Evolutionary conservation across 257 asterid species (phyloP).

Genomic region (Penstemon newberryi): DNA sequence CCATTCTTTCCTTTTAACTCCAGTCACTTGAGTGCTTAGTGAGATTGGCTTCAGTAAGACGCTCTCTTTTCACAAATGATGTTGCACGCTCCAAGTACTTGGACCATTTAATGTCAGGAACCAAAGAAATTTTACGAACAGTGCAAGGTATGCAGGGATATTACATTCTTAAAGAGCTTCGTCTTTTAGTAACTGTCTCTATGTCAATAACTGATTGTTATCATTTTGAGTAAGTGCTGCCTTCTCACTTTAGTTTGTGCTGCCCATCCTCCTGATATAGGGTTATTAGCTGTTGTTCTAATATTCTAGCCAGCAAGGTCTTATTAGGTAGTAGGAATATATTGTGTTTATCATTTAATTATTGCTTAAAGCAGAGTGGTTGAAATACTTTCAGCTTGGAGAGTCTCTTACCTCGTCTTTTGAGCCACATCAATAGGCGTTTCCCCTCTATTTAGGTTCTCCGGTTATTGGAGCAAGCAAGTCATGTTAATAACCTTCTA

Average conservation of each 20-base stretch:
- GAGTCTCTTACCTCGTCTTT: neutral
- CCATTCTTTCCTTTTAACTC: slow-evolving; percentile 14
- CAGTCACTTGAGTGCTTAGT: slow-evolving; percentile 97
- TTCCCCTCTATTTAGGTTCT: neutral
- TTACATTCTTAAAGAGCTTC: slow-evolving; percentile 25
- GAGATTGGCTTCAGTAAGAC: slow-evolving; percentile 89
- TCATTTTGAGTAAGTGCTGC: too few species aligned
- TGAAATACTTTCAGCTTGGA: slow-evolving; percentile 8
- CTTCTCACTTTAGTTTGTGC: too few species aligned
- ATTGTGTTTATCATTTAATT: neutral
- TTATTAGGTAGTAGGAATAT: slow-evolving; percentile 1
- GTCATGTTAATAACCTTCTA: slow-evolving; percentile 2
- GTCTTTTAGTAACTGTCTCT: slow-evolving; percentile 6
- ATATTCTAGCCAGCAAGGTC: slow-evolving; percentile 1
- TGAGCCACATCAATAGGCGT: neutral
- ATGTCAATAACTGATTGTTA: neutral
- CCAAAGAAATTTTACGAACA: slow-evolving; percentile 82
- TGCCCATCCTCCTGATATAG: too few species aligned
- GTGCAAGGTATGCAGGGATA: slow-evolving; percentile 68
- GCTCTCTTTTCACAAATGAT: slow-evolving; percentile 89
- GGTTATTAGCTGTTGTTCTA: slow-evolving; percentile 5
- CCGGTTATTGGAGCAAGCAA: neutral
- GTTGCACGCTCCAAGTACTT: slow-evolving; percentile 81
- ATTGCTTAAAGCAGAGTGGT: neutral
- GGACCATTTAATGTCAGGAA: slow-evolving; percentile 93